These are phyloP conservation scores for Diaporthe batatas DNA, from an alignment of 2,329 filamentous ascomycete species.

Conservation along the genomic window DNA sequence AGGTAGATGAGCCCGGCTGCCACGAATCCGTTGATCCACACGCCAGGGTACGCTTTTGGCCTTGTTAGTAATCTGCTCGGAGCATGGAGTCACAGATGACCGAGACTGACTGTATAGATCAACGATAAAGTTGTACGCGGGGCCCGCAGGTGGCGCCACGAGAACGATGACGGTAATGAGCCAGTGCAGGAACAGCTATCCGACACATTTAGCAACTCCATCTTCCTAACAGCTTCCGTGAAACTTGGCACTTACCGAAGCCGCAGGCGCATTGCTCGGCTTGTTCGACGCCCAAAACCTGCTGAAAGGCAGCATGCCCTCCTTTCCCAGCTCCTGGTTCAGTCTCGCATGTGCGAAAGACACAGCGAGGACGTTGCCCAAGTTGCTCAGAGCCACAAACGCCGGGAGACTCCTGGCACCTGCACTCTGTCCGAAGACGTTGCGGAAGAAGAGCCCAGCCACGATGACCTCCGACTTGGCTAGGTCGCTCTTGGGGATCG, in stretches of 20 bases:
- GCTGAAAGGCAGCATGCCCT: slow-evolving; percentile 76
- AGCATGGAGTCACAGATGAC: too few relatives aligned
- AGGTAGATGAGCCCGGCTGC: slow-evolving; percentile 65
- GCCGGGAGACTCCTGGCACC: slow-evolving; percentile 60
- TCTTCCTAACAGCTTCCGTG: background rate
- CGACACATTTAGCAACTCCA: slow-evolving; percentile 20
- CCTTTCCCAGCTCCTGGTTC: slow-evolving; percentile 77
- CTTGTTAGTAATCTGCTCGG: background rate
- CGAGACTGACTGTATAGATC: slow-evolving; percentile 57
- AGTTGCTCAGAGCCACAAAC: slow-evolving; percentile 68
- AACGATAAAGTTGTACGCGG: slow-evolving; percentile 77
- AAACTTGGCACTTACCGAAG: slow-evolving; percentile 52
- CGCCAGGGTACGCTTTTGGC: slow-evolving; percentile 57
- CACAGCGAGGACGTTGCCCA: slow-evolving; percentile 72
- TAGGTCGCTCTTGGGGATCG: slow-evolving; percentile 70
- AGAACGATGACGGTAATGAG: slow-evolving; percentile 74
- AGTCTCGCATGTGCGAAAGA: slow-evolving; percentile 71
- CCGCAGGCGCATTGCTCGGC: slow-evolving; percentile 73
- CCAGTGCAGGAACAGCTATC: slow-evolving; percentile 72
- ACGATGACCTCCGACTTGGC: slow-evolving; percentile 71
- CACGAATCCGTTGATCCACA: slow-evolving; percentile 68
- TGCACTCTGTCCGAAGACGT: slow-evolving; percentile 70
- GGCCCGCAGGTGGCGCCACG: slow-evolving; percentile 74
- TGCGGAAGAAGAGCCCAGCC: slow-evolving; percentile 71
- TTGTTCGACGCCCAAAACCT: slow-evolving; percentile 77